Base-by-base conservation (phyloP, 495 filamentous ascomycete genomes). In the Acidiella bohemica region DNA sequence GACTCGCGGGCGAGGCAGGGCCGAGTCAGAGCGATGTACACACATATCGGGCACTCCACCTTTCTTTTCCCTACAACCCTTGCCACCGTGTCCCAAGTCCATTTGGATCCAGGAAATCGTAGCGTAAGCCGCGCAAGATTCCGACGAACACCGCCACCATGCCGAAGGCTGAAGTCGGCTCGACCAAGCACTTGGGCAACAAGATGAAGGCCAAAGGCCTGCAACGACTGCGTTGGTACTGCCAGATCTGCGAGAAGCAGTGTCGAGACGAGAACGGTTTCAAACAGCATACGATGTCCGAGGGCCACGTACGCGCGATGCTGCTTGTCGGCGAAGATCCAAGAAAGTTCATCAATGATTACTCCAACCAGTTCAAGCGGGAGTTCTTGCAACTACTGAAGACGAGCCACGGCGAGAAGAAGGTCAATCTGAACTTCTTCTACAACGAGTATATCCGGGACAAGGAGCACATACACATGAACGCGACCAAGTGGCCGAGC, bases 381-480 rank as follows among this genome's bases (percentile, higher is more conserved):
- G 81, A 87, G 57, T 97, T 97, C 49, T 27, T 94, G 2, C 61
- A 72, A 42, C 65, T 81, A 3, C 64, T 97, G 8, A 65, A 71
- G 32, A 92, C 86, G 1, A 67, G 70, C 0, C 92, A 97, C 47
- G 82, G 84, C 27, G 81, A 87, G 55, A 96, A 96, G 63, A 64
- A 71, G 37, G 73, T 95, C 2, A 68, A 84, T 22, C 68, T 84
- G 5, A 96, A 96, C 46, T 76, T 82, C 36, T 95, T 94, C 56
- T 99, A 99, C 56, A 83, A 96, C 59, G 76, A 84, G 53, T 80
- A 83, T 47, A 88, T 90, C 44, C 61, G 65, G 12, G 67, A 81
- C 57, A 81, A 81, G 55, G 74, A 86, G 56, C 92, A 96, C 55
- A 67, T 85, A 11, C 92, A 96, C 54, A 81, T 95, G 78, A 96